phyloP scores from a whole-genome alignment of 805 yeast species.

The Wilhelminamyces savonicus region DNA sequence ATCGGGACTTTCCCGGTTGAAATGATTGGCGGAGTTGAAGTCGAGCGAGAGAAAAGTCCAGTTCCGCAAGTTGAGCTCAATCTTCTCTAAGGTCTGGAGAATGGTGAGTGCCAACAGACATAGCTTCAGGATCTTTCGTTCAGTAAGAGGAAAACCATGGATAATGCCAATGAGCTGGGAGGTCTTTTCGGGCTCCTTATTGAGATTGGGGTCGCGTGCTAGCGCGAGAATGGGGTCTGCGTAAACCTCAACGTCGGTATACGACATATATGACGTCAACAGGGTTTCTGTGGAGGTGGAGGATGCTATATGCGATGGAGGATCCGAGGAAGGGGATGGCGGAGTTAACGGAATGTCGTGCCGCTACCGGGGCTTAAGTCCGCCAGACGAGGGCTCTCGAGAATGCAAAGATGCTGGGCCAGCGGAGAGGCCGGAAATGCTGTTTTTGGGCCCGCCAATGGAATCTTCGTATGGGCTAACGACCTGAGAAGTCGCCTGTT shows the following conservation, averaged over 20 bases:
- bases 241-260: constrained; percentile 23
- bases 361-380: too few relatives aligned
- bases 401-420: too few relatives aligned
- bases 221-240: constrained; percentile 43
- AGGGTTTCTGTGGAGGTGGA: not conserved
- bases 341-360: too few relatives aligned
- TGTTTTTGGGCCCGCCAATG: too few relatives aligned
- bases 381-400: too few relatives aligned
- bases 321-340: too few relatives aligned
- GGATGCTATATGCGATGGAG: not conserved
- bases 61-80: constrained; percentile 39
- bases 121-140: constrained; percentile 38
- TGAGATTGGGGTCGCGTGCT: constrained; percentile 44
- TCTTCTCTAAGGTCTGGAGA: constrained; percentile 44
- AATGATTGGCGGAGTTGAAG: constrained; percentile 38
- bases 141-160: constrained; percentile 37
- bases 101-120: constrained; percentile 44
- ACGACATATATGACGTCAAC: constrained; percentile 1
- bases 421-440: too few relatives aligned
- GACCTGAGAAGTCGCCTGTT: too few relatives aligned
- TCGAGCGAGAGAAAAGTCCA: constrained; percentile 55
- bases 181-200: constrained; percentile 34
- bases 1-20: constrained; percentile 10
- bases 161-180: constrained; percentile 35
- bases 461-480: too few relatives aligned